Evolutionary conservation across 164 flowering plant genomes (phyloP), one percentile per base, ranked within the genome.

Genomic region (Aristolochia contorta): DNA sequence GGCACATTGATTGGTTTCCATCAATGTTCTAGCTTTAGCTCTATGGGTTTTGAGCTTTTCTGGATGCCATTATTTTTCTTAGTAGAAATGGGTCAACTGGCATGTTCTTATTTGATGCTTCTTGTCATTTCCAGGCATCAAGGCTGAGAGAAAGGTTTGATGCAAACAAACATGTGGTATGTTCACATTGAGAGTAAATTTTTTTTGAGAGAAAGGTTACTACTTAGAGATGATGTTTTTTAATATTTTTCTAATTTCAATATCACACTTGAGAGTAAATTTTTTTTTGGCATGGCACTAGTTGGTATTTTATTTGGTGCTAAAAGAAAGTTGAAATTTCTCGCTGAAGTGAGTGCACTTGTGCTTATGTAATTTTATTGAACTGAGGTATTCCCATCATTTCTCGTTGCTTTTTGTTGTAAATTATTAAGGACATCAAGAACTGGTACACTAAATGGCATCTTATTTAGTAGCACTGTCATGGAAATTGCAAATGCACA

Each of bases 91-190:
- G 19, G 53, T 20, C 15, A n/a, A 18, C 22, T 20, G n/a, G n/a
- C 6, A 13, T 6, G 19, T 43, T 21, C 15, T 59, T 47, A 18
- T 8, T n/a, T 24, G 18, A 27, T 49, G 12, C n/a, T 55, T 22
- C 8, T 56, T 53, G 27, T 69, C 21, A 59, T 22, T 75, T 70
- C 41, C 78, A 90, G 99, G 99, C 96, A 3, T 75, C 79, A 14
- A 78, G 75, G 12, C 77, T 93, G 51, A 84, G 99, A 56, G 85
- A 80, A 64, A 80, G 63, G 68, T 93, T 93, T 65, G 92, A 90
- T 8, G 84, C 83, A 54, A 86, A 90, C 75, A 82, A 73, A 67
- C 70, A 85, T 62, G 89, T 90, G 96, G 99, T 90, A 67, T 52
- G 82, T 69, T 52, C 58, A 69, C 55, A 49, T 33, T 58, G 30